These are phyloP conservation scores for Ceratocystis cubensis DNA, from an alignment of 2,329 filamentous ascomycete genomes.

Conservation along the genomic window DNA sequence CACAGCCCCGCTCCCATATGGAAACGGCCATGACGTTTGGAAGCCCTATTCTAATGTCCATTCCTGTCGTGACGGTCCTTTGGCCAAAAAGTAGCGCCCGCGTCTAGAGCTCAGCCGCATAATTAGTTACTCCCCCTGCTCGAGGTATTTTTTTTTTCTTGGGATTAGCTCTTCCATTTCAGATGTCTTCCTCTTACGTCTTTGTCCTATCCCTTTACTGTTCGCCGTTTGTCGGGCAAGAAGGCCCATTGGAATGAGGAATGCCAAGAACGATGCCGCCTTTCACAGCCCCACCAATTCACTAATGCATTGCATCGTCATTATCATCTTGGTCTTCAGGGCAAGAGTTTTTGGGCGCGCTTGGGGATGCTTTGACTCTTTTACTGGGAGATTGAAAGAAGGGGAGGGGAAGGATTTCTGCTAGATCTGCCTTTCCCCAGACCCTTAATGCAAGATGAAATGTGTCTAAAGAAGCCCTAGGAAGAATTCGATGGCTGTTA, in stretches of 20 bases:
- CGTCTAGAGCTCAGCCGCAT: background rate
- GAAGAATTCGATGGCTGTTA: background rate
- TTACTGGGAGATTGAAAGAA: background rate
- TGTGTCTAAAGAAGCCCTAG: background rate
- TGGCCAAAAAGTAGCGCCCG: background rate
- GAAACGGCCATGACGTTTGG: background rate
- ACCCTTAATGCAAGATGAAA: background rate
- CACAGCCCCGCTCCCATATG: background rate
- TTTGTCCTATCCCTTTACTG: background rate
- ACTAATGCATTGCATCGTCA: constrained; percentile 6
- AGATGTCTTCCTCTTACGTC: background rate
- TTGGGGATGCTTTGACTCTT: background rate
- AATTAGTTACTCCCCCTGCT: background rate
- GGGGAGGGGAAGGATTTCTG: background rate
- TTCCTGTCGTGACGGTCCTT: background rate
- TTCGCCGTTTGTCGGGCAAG: background rate
- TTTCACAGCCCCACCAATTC: background rate
- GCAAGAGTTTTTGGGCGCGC: background rate
- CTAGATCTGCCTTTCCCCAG: background rate
- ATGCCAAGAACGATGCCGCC: constrained; percentile 2
- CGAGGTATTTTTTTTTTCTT: background rate
- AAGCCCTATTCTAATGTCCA: background rate
- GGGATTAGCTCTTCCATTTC: background rate
- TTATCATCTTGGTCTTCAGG: background rate
- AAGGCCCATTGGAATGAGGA: background rate